phyloP scores from a whole-genome alignment of 768 basidiomycete genomes.

The Tylopilus felleus region DNA sequence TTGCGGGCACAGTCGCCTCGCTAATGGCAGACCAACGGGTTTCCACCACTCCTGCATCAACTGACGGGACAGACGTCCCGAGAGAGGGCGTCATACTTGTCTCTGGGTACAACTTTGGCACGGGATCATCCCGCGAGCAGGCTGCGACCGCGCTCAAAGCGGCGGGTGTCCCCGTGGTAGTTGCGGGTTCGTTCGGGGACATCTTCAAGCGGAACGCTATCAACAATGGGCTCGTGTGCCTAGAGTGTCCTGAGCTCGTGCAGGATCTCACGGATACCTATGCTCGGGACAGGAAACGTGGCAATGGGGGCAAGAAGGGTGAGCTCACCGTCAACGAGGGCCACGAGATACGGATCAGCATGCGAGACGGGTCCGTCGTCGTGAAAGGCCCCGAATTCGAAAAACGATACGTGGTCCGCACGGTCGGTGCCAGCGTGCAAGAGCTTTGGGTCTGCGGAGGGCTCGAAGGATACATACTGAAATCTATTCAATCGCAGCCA shows the following conservation, averaged over 20 bases:
- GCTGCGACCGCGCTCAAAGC: conserved; percentile 96
- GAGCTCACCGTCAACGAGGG: conserved; percentile 82
- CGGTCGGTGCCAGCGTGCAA: conserved; percentile 92
- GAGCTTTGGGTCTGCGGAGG: conserved; percentile 97
- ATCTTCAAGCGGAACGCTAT: conserved; percentile 99
- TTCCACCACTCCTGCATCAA: conserved; percentile 16
- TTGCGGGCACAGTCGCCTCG: conserved; percentile 66
- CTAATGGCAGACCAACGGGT: conserved; percentile 33
- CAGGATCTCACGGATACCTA: conserved; percentile 73
- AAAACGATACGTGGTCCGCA: conserved; percentile 62
- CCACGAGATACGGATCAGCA: conserved; percentile 60
- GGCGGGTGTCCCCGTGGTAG: conserved; percentile 87
- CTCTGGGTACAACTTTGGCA: conserved; percentile 97
- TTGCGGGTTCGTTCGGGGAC: conserved; percentile 98
- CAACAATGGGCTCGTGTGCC: conserved; percentile 95
- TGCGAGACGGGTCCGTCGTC: conserved; percentile 65
- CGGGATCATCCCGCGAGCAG: conserved; percentile 97
- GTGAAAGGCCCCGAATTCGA: conserved; percentile 44
- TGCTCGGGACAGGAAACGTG: conserved; percentile 70
- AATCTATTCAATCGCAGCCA: conserved; percentile 48
- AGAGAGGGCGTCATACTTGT: conserved; percentile 76
- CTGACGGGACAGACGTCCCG: conserved; percentile 17
- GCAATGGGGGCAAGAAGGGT: conserved; percentile 74
- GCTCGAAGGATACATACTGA: conserved; percentile 87
- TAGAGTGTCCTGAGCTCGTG: conserved; percentile 90